A percentile compares a stretch with the other conserved stretches of the same genome.
phyloP scores from a whole-genome alignment of 1,139 yeast genomes.

The Yamadazyma membranifaciens region DNA sequence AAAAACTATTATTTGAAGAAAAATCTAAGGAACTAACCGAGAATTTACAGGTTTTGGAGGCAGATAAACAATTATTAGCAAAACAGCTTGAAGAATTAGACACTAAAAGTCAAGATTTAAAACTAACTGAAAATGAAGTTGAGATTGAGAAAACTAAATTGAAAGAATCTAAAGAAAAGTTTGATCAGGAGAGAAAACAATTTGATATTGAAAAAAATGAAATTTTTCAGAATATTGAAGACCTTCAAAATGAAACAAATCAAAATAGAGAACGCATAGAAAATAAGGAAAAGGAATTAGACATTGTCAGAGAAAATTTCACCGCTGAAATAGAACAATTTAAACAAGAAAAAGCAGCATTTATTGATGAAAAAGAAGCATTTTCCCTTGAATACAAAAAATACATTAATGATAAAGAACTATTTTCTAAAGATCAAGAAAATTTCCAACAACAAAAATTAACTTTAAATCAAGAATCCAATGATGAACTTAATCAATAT shows the following conservation, averaged over 20 bases:
- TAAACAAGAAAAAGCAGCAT: constrained; percentile 19
- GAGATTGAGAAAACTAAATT: constrained; percentile 1
- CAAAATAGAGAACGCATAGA: constrained; percentile 18
- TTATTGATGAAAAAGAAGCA: constrained; percentile 17
- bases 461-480: constrained; percentile 10
- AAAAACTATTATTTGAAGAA: not conserved
- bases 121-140: not conserved
- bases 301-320: constrained; percentile 17
- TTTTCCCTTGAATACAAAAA: constrained; percentile 10
- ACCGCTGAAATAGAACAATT: not conserved
- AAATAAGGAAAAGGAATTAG: constrained; percentile 19
- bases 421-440: not conserved
- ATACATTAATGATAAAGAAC: constrained; percentile 10
- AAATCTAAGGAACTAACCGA: not conserved
- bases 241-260: constrained; percentile 4
- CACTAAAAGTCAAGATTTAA: constrained; percentile 3
- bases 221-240: constrained; percentile 10
- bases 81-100: constrained; percentile 2
- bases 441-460: not conserved
- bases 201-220: constrained; percentile 1
- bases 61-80: constrained; percentile 2
- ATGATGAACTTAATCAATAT: constrained; percentile 13
- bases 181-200: constrained; percentile 8
- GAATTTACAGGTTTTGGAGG: not conserved
- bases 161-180: constrained; percentile 4